Evolutionary conservation across 345 rosid genomes (phyloP), one percentile per base, ranked within the genome.

Genomic region (Sonneratia alba): DNA sequence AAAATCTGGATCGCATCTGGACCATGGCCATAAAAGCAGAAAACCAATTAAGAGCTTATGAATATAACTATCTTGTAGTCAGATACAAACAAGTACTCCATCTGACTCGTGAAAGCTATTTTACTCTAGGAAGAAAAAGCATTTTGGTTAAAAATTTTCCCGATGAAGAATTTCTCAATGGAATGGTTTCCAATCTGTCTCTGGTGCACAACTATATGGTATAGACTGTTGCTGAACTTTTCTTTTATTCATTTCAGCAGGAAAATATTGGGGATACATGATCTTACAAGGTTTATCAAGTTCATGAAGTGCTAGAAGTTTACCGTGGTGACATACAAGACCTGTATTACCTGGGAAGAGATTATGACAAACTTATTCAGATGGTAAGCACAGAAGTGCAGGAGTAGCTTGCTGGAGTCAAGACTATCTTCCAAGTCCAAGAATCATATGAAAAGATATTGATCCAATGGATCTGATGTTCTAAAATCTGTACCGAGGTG

Each of bases 281-380:
- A 70, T 70, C 86, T 88, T 87, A 92, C 97, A 95, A n/a, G 99
- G 97, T 78, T 90, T 95, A 74, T 92, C 99, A 15, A 79, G 80
- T 84, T 95, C 97, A 32, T 53, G 45, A 76, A 95, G 88, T 2
- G 96, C 97, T 62, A 92, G 82, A 49, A 95, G 99, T 77, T 95
- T 90, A 48, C 99, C 91, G 61, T 90, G 83, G 81, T 95, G 99
- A 78, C 90, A 92, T 40, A 87, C 36, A 49, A 95, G 96, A 72
- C 87, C 87, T 27, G 97, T 92, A 77, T 92, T 92, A 72, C 89
- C 99, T 95, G 97, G 38, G 13, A 80, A 71, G 67, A 82, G 21
- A 18, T 32, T 22, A 36, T 62, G 55, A 59, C 12, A 7, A 10
- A 70, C 19, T 75, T 69, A 70, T 69, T 2, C 21, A 24, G 64